Evolutionary conservation across 2,329 filamentous ascomycete genomes (phyloP), one percentile per base, ranked within the genome.

Genomic region (Nigrograna mackinnonii): DNA sequence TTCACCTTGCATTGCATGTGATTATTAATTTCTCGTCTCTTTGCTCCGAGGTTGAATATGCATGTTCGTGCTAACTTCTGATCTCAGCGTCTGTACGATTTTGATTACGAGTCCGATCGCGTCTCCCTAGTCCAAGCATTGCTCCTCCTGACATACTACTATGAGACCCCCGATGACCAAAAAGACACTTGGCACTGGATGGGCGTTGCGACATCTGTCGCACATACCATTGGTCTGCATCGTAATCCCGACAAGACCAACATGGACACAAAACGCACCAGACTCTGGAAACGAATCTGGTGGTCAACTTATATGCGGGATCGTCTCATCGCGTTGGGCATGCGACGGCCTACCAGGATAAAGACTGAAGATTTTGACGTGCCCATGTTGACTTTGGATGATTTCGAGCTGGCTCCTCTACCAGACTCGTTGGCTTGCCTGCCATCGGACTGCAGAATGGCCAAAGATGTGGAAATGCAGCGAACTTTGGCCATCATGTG

Each of bases 141-240:
- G 17, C 77, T 96, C 18, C 79, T 96, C 46, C 91, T 96, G 87
- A 96, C 91, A 3, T 96, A 95, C 67, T 97, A 92, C 87, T 96
- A 96, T 67, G 91, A 96, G 70, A 95, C 90, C 11, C 91, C 91
- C 0, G 91, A 96, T 69, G 92, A 96, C 66, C 90, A 96, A 64
- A 96, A 96, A 69, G 92, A 96, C 66, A 96, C 91, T 34, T 96
- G 92, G 89, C 91, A 96, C 65, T 96, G 91, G 92, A 95, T 96
- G 89, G 92, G 92, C 14, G 89, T 96, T 26, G 92, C 91, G 31
- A 89, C 95, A 46, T 96, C 91, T 11, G 76, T 96, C 35, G 91
- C 91, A 39, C 90, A 96, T 67, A 96, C 91, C 11, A 96, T 96
- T 51, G 91, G 92, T 5, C 78, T 96, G 14, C 91, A 97, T 68